Percentiles rank a stretch among this genome's conserved stretches.
phyloP scores from a whole-genome alignment of 352 stramenopile genomes.

The Pythium biforme region DNA sequence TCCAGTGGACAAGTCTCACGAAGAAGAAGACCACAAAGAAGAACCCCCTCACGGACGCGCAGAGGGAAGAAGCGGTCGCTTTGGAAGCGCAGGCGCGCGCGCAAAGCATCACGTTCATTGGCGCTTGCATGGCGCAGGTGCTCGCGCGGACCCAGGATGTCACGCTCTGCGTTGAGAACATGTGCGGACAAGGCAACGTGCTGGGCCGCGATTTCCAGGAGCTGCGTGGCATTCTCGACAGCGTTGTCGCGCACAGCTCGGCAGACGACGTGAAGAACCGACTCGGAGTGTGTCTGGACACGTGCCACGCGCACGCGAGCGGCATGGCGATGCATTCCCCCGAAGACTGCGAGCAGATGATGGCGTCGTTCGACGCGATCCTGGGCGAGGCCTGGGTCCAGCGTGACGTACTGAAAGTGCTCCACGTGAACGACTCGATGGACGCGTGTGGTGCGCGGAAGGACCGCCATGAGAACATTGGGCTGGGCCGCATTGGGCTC shows the following conservation, averaged over 20 bases:
- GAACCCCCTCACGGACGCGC: conserved; percentile 2
- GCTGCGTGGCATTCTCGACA: conserved; percentile 35
- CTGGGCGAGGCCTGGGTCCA: conserved; percentile 31
- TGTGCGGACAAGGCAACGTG: conserved; percentile 41
- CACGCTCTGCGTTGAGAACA: conserved; percentile 44
- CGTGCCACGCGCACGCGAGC: conserved; percentile 43
- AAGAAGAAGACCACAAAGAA: conserved; percentile 15
- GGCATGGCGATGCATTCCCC: conserved; percentile 27
- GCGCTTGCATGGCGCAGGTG: conserved; percentile 34
- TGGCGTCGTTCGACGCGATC: conserved; percentile 28
- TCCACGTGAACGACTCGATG: conserved; percentile 54
- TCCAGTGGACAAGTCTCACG: conserved; percentile 7
- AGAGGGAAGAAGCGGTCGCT: conserved; percentile 13
- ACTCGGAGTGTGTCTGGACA: conserved; percentile 46
- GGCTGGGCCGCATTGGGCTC: conserved; percentile 31
- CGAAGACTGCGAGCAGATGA: conserved; percentile 34
- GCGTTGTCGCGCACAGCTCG: conserved; percentile 1
- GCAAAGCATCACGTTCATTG: conserved; percentile 31
- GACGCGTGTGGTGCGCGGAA: conserved; percentile 26
- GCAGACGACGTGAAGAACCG: not conserved
- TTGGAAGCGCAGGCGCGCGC: conserved; percentile 9
- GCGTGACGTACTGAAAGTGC: conserved; percentile 33
- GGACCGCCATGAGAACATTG: conserved; percentile 50
- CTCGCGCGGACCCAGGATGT: conserved; percentile 30
- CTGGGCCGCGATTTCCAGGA: conserved; percentile 38